Conservation (phyloP, 2,329 filamentous ascomycete species). For the Lasiodiplodia theobromae region DNA sequence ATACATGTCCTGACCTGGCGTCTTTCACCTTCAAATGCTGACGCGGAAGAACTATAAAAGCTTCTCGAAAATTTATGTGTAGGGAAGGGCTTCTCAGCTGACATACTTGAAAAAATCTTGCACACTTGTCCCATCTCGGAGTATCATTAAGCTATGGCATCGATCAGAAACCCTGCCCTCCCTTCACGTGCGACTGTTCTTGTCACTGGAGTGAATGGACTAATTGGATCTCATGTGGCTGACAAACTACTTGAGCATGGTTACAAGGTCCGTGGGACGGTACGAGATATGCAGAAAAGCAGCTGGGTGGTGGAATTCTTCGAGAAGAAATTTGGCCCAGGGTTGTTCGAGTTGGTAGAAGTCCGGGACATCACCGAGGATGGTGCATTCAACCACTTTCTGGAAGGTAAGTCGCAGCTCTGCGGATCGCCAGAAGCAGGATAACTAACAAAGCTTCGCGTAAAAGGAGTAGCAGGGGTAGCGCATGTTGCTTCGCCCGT, state of each 20-base stretch:
- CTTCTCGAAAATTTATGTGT: no score
- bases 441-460: background rate
- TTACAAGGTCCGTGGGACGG: conserved; percentile 45
- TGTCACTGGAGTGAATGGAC: conserved; percentile 46
- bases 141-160: background rate
- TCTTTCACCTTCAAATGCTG: background rate
- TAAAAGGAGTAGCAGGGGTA: conserved; percentile 1
- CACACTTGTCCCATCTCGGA: background rate
- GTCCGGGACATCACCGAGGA: conserved; percentile 40
- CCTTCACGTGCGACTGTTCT: conserved; percentile 38
- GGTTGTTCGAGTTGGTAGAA: conserved; percentile 38
- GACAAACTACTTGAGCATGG: conserved; percentile 41
- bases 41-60: no score
- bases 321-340: conserved; percentile 34
- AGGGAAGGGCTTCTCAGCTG: no score
- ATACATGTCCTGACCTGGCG: background rate
- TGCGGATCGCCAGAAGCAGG: background rate
- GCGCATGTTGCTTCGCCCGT: conserved; percentile 49
- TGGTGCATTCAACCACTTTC: conserved; percentile 37
- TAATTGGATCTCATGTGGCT: conserved; percentile 43
- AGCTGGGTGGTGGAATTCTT: conserved; percentile 43
- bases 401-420: conserved; percentile 34
- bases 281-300: conserved; percentile 39
- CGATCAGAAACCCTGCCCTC: background rate
- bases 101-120: no score